phyloP scores from a whole-genome alignment of 148 eudicot species.

The Fagopyrum tataricum region DNA sequence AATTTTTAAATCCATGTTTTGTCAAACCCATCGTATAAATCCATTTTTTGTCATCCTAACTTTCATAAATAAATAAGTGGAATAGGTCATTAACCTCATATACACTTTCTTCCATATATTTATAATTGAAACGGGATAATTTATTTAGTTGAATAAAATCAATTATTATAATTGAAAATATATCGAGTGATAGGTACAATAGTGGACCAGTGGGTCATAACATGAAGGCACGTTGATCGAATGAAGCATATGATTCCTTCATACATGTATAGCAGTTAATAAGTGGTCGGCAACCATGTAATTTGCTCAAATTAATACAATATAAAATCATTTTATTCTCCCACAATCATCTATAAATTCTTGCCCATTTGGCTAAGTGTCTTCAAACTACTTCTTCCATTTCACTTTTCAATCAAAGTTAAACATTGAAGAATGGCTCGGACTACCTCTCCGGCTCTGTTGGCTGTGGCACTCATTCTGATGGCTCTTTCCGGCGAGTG shows the following conservation, averaged over 20 bases:
- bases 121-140: too few relatives aligned
- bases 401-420: too few relatives aligned
- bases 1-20: too few relatives aligned
- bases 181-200: too few relatives aligned
- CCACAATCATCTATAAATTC: not conserved
- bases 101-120: too few relatives aligned
- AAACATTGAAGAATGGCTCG: not conserved
- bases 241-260: not conserved
- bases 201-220: not conserved
- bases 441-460: not conserved
- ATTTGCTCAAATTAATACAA: not conserved
- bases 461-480: conserved; percentile 24
- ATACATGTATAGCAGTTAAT: not conserved
- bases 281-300: not conserved
- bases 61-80: too few relatives aligned
- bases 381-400: not conserved
- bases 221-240: not conserved
- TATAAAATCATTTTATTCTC: not conserved
- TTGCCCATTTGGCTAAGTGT: not conserved
- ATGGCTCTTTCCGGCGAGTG: conserved; percentile 20
- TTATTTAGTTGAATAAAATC: too few relatives aligned
- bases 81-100: too few relatives aligned
- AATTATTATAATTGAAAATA: too few relatives aligned
- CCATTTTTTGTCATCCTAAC: too few relatives aligned
- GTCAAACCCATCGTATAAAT: too few relatives aligned